Conservation (phyloP, 768 basidiomycete genomes). For the Lepiota brunneoincarnata region DNA sequence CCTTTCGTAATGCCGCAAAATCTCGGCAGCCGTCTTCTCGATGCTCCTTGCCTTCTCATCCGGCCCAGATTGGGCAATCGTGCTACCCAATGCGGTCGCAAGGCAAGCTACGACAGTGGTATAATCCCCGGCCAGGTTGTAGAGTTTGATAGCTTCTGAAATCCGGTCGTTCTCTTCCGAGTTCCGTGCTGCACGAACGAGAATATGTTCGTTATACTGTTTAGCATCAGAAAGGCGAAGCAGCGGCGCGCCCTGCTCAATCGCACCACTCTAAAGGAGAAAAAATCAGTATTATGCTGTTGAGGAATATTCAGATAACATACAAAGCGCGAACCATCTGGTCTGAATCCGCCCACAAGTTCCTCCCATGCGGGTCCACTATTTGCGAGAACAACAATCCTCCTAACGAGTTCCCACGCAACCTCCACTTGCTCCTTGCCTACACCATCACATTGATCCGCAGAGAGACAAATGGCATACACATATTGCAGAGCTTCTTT, state of each 20-base stretch:
- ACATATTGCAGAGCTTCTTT: slow-evolving; percentile 95
- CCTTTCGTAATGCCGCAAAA: slow-evolving; percentile 77
- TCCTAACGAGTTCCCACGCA: slow-evolving; percentile 76
- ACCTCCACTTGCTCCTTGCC: slow-evolving; percentile 84
- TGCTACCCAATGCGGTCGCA: slow-evolving; percentile 82
- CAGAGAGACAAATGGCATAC: slow-evolving; percentile 76
- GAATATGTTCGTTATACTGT: slow-evolving; percentile 79
- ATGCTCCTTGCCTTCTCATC: slow-evolving; percentile 65
- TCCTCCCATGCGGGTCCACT: slow-evolving; percentile 86
- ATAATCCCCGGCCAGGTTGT: slow-evolving; percentile 92
- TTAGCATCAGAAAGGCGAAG: slow-evolving; percentile 65
- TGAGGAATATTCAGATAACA: slow-evolving; percentile 29
- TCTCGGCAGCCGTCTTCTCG: slow-evolving; percentile 75
- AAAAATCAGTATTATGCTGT: background rate
- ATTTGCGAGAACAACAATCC: slow-evolving; percentile 78
- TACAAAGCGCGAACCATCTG: slow-evolving; percentile 89
- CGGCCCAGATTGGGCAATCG: slow-evolving; percentile 60
- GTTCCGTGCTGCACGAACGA: slow-evolving; percentile 77
- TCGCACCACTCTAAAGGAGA: slow-evolving; percentile 66
- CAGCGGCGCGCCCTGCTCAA: slow-evolving; percentile 79
- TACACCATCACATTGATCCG: slow-evolving; percentile 64
- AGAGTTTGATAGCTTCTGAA: slow-evolving; percentile 90
- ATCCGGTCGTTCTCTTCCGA: slow-evolving; percentile 83
- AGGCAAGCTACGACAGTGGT: slow-evolving; percentile 84
- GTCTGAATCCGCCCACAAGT: slow-evolving; percentile 88